Evolutionary conservation across 352 stramenopile genomes (phyloP).

Genomic region (Phytophthora hybrid): DNA sequence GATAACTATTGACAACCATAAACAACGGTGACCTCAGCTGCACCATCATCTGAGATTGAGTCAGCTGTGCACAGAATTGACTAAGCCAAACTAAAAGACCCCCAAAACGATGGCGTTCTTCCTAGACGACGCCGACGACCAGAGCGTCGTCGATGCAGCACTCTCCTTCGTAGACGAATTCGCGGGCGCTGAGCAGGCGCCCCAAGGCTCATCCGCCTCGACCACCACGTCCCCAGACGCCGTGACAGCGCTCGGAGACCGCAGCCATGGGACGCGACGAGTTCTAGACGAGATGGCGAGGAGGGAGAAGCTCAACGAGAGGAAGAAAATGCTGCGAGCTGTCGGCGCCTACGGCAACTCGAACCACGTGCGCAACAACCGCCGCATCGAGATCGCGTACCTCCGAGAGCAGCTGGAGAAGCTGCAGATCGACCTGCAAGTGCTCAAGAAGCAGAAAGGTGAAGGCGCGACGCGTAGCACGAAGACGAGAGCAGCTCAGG

Average conservation of each 20-base stretch:
- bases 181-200: not conserved
- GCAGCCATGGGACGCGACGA: not conserved
- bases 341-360: constrained; percentile 38
- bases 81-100: not conserved
- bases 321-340: constrained; percentile 33
- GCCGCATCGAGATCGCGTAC: constrained; percentile 50
- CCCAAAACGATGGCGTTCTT: constrained; percentile 25
- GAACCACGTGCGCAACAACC: constrained; percentile 46
- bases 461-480: not conserved
- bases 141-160: constrained; percentile 32
- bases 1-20: no score
- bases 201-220: not conserved
- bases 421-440: constrained; percentile 39
- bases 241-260: not conserved
- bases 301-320: constrained; percentile 22
- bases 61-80: not conserved
- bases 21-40: not conserved
- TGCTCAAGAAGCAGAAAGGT: constrained; percentile 26
- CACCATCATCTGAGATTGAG: not conserved
- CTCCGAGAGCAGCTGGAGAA: constrained; percentile 44
- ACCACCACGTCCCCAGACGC: not conserved
- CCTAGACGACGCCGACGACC: constrained; percentile 23
- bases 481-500: not conserved
- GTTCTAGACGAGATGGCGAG: not conserved
- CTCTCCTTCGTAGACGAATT: constrained; percentile 44